Evolutionary conservation across 129 eudicot genomes (phyloP), one percentile per base, ranked within the genome.

Genomic region (sunflower (Helianthus annuus)): DNA sequence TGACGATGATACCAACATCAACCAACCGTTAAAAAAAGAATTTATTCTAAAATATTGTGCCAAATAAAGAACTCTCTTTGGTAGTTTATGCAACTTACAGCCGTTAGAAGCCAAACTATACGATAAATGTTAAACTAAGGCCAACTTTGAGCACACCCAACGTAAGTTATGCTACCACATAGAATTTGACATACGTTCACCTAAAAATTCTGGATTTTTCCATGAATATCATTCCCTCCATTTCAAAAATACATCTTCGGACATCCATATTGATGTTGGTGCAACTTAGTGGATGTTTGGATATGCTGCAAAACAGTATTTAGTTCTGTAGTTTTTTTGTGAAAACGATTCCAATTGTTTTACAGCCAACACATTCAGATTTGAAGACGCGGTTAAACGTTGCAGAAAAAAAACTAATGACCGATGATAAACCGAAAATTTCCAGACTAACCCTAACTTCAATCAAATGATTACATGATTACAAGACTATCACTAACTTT

Each of bases 41-140:
- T 38, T 39, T 15, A 8, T 15, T 8, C 9, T 5, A 38, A 38
- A 63, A 27, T 3, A 4, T 15, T 8, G 29, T 6, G 10, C 14
- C 49, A 63, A 63, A 63, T 38, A 63, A 63, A 63, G 68, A 38
- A 63, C 48, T 39, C 13, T 8, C 14, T 15, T 38, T 63, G 22
- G 22, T 61, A 36, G 12, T 14, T 61, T 5, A 61, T 34, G 48
- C 66, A 61, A 6, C 46, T n/a, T 36, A 61, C 12, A 61, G 11
- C 17, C 46, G 5, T 14, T 60, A 61, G 46, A 61, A 34, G 46
- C 64, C 38, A 58, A 27, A 2, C n/a, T 58, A 58, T 27, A 24
- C 7, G 13, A 19, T 22, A 56, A 22, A 22, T 19, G 36, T 56
- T 22, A 56, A 56, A 56, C 62, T 3, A 56, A 12, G 15, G 40